Evolutionary conservation across 1,284 basidiomycete species (phyloP), one percentile per base, ranked within the genome.

Genomic region (Pseudozyma tsukubaensis): DNA sequence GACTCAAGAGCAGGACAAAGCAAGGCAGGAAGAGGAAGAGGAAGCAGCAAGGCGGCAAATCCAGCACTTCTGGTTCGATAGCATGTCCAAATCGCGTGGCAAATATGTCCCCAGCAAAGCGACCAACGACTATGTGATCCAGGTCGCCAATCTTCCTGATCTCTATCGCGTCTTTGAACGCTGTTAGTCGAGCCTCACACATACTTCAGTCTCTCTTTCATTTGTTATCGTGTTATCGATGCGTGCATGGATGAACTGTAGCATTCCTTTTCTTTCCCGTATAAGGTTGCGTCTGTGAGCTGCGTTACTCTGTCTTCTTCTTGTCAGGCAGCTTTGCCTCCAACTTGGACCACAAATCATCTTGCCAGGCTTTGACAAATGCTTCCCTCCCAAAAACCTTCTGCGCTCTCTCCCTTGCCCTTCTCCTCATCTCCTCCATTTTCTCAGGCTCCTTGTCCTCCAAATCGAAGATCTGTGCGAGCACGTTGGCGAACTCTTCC

Each of bases 381-480:
- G 62, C 74, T 16, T 79, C 16, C 21, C 59, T 54, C 2, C 77
- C 70, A 45, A 80, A 80, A n/a, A 63, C 59, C 1, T 47, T 2
- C 21, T 50, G 35, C 10, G 77, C 77, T 50, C 77, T 65, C 3
- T 6, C 4, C 44, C 94, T 87, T 0, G 92, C 93, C 0, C 47
- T 42, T 8, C 21, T 2, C 10, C 71, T 48, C 35, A 70, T 60
- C 19, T 21, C 1, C 10, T 4, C 1, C 9, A 70, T 29, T 1
- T 16, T 3, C 11, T 66, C 29, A 21, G 90, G 89, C 43, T 91
- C 89, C 11, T 86, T 86, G 0, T 83, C 56, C 0, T 89, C 83
- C 56, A 96, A 86, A 1, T 87, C 86, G 29, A 98, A 82, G 9
- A 91, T 91, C 24, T 87, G 84, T 69, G 91, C 88, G 49, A 97